Conservation (phyloP, 225 moss, liverwort and hornwort genomes). For the Asterella californica region DNA sequence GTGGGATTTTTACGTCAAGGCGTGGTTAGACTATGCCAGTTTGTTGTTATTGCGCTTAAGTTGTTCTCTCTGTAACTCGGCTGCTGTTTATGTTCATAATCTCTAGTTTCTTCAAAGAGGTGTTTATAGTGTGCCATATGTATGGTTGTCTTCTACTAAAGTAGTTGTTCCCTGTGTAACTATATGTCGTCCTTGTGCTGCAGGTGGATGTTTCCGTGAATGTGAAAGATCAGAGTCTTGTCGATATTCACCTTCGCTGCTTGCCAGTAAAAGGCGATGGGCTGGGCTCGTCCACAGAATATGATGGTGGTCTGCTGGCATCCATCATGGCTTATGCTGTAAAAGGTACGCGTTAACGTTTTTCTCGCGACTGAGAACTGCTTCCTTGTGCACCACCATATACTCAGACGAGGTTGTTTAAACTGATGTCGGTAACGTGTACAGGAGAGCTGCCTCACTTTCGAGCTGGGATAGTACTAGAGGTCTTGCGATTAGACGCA, state of each 20-base stretch:
- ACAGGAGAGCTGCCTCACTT: constrained; percentile 86
- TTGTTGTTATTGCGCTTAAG: background rate
- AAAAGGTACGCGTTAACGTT: constrained; percentile 47
- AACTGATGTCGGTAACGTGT: background rate
- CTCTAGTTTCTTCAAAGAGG: no score
- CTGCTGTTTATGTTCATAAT: background rate
- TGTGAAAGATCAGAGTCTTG: constrained; percentile 63
- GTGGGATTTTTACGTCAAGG: background rate
- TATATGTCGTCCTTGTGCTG: background rate
- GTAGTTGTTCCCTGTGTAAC: background rate
- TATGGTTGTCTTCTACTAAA: background rate
- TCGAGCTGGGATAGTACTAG: constrained; percentile 74
- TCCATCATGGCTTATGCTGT: constrained; percentile 79
- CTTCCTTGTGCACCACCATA: background rate
- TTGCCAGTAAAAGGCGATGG: constrained; percentile 83
- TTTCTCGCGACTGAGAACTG: background rate
- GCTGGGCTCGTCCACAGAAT: constrained; percentile 52
- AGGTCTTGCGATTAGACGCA: constrained; percentile 75
- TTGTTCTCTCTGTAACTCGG: background rate
- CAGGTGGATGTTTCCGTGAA: constrained; percentile 70
- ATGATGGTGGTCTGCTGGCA: constrained; percentile 83
- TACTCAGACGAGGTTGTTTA: background rate
- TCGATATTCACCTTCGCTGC: constrained; percentile 77
- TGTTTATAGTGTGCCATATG: no score
- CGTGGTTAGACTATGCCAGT: background rate